A percentile compares a stretch with the other conserved stretches of the same genome.
These are phyloP conservation scores for Lasiosphaeria hispida DNA, from an alignment of 495 filamentous ascomycete species.

Conservation along the genomic window DNA sequence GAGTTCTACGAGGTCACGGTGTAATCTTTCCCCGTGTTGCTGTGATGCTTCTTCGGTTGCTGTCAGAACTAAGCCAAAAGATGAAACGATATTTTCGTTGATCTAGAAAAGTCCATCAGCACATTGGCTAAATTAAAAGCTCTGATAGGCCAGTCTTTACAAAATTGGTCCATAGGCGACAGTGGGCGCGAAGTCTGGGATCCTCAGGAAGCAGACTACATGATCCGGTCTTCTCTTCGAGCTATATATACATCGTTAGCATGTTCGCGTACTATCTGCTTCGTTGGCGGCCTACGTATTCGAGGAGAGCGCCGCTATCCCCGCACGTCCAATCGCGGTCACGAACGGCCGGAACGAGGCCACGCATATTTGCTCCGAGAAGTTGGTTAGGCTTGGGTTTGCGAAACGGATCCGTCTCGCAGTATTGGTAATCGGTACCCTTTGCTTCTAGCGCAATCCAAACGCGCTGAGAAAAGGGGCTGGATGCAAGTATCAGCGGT, in stretches of 20 bases:
- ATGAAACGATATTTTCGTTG: slow-evolving; percentile 77
- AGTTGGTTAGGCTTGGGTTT: slow-evolving; percentile 67
- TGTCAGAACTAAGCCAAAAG: slow-evolving; percentile 76
- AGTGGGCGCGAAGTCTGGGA: slow-evolving; percentile 70
- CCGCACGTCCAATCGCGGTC: slow-evolving; percentile 86
- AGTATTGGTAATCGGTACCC: slow-evolving; percentile 81
- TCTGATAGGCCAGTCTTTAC: slow-evolving; percentile 46
- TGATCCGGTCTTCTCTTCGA: slow-evolving; percentile 72
- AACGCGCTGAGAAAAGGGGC: slow-evolving; percentile 81
- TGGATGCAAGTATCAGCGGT: slow-evolving; percentile 2
- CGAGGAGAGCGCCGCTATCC: slow-evolving; percentile 83
- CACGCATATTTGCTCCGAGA: slow-evolving; percentile 84
- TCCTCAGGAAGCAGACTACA: slow-evolving; percentile 64
- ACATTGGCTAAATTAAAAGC: not conserved
- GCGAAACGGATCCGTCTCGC: slow-evolving; percentile 85
- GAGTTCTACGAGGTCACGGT: slow-evolving; percentile 66
- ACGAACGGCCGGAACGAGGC: slow-evolving; percentile 77
- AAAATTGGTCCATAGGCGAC: slow-evolving; percentile 84
- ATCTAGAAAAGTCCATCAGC: slow-evolving; percentile 50
- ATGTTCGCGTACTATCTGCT: not conserved
- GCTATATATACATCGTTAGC: slow-evolving; percentile 38
- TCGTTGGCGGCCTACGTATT: slow-evolving; percentile 61
- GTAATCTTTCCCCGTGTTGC: slow-evolving; percentile 60
- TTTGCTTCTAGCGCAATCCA: slow-evolving; percentile 96
- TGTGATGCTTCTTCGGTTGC: slow-evolving; percentile 67